Base-by-base conservation (phyloP, 345 rosid genomes). In the Mercurialis annua region DNA sequence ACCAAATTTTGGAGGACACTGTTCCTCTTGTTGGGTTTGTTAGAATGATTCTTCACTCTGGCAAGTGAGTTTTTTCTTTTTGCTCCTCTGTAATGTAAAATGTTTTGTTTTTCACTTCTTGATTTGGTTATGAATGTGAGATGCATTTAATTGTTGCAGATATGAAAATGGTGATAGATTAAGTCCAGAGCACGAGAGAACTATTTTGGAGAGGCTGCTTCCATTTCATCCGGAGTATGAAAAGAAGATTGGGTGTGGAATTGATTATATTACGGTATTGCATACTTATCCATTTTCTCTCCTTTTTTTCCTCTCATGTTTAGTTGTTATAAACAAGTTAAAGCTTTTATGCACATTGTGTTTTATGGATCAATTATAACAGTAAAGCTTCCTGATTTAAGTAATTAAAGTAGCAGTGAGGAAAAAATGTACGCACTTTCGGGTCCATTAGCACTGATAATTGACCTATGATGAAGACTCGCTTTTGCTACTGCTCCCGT, bases 1-100 rank as follows among this genome's bases (percentile, higher is more conserved):
- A 89, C 56, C 81, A 77, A 79, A 91, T 94, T 72, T 80, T 94
- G 68, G 88, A 88, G 77, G 98, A 86, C 64, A 94, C 99, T 0
- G 96, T 86, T 64, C 99, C 99, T 59, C 90, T 94, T 59, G 96
- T 89, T 68, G 93, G 95, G 21, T 87, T 91, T 67, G 97, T 84
- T 21, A 82, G 99, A 67, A 89, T 86, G 98, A 78, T 94, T 82
- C 81, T 94, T 73, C 98, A 89, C 76, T 87, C 99, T 33, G 88
- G 83, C 71, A 84, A 76, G 99, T 91, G 76, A 38, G 86, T 65
- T 4, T 4, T 33, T 54, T 52, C 5, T 24, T 47, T 33, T 54
- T 52, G 5, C 17, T 47, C 30, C n/a, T 50, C 10, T 50, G 54
- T 50, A n/a, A 12, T n/a, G 9, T 50, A 8, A 50, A 23, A 10